phyloP scores from a whole-genome alignment of 768 basidiomycete genomes.

The Auriscalpium orientale region DNA sequence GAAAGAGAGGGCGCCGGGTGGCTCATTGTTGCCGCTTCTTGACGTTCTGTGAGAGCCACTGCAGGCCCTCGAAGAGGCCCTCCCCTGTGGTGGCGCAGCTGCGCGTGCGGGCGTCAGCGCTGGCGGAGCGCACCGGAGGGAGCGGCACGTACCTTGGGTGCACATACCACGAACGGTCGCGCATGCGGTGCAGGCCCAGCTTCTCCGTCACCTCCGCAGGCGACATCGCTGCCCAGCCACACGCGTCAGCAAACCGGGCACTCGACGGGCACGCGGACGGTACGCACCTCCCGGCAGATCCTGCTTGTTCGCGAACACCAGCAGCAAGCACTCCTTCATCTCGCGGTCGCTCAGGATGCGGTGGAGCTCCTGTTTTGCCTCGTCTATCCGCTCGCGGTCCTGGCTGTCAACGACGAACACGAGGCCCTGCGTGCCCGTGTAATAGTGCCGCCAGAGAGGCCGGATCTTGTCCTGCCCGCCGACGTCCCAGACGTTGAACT shows the following conservation, averaged over 20 bases:
- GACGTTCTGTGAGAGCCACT: conserved; percentile 96
- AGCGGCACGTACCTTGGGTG: conserved; percentile 76
- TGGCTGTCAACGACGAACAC: conserved; percentile 98
- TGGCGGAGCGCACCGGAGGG: too few relatives aligned
- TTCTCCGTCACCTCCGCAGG: conserved; percentile 98
- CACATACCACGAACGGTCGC: conserved; percentile 97
- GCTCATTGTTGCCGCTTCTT: conserved; percentile 79
- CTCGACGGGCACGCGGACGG: neutral
- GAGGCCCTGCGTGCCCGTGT: conserved; percentile 96
- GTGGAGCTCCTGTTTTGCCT: conserved; percentile 92
- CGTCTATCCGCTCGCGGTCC: conserved; percentile 91
- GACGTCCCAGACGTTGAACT: conserved; percentile 94
- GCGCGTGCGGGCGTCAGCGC: neutral
- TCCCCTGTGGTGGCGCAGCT: conserved; percentile 97
- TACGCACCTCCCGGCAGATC: conserved; percentile 89
- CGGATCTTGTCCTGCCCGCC: conserved; percentile 99
- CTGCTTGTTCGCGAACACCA: conserved; percentile 99
- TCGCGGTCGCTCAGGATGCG: conserved; percentile 94
- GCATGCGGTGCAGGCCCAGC: conserved; percentile 90
- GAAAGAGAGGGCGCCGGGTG: neutral
- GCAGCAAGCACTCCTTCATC: conserved; percentile 94
- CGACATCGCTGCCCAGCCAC: conserved; percentile 72
- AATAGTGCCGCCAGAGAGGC: conserved; percentile 97
- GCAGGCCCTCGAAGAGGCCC: conserved; percentile 93
- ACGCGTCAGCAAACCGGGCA: neutral